Evolutionary conservation across 202 grass and related monocot genomes (phyloP).

Genomic region (Panicum virgatum): DNA sequence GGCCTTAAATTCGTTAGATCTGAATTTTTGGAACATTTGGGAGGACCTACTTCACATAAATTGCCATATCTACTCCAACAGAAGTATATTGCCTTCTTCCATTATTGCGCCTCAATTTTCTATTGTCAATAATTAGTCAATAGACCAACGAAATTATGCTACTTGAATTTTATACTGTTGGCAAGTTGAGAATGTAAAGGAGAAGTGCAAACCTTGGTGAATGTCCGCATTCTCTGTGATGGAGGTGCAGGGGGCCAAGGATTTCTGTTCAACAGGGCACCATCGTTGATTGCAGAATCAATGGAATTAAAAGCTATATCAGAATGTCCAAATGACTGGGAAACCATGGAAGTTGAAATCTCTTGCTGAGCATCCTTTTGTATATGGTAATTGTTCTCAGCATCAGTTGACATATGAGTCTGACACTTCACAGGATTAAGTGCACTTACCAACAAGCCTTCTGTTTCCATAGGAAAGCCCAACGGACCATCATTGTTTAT

Average conservation of each 20-base stretch:
- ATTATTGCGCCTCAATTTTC: not conserved
- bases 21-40: not conserved
- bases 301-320: constrained; percentile 98
- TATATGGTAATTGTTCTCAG: constrained; percentile 61
- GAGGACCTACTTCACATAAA: not conserved
- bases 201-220: constrained; percentile 80
- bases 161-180: constrained; percentile 23
- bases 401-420: constrained; percentile 68
- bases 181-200: constrained; percentile 27
- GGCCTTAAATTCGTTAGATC: not conserved
- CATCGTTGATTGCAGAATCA: constrained; percentile 90
- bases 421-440: constrained; percentile 72
- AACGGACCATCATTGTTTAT: constrained; percentile 73
- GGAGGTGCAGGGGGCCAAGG: constrained; percentile 65
- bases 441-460: constrained; percentile 73
- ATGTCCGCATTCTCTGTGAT: constrained; percentile 93
- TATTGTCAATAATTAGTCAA: constrained; percentile 24
- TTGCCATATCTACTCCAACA: not conserved
- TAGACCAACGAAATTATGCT: constrained; percentile 4
- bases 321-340: constrained; percentile 89
- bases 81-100: not conserved
- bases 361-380: constrained; percentile 88
- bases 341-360: constrained; percentile 96
- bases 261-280: constrained; percentile 77
- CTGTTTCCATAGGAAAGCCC: constrained; percentile 67